Evolutionary conservation across 2,329 filamentous ascomycete species (phyloP), one percentile per base, ranked within the genome.

Genomic region (Phaeosphaeria sp.): DNA sequence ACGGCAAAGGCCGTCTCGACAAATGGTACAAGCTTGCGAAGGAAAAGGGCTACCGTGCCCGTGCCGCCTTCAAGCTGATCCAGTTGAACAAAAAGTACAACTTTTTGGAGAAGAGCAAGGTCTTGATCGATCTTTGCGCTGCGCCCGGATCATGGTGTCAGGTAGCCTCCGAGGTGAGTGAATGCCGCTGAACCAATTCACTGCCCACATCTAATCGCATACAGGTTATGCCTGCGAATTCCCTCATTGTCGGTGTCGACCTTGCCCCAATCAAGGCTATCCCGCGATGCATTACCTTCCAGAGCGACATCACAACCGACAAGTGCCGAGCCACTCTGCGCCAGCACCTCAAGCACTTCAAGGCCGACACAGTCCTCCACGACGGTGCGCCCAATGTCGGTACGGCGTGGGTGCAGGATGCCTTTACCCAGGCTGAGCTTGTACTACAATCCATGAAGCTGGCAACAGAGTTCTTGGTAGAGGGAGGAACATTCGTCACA

Each of bases 1-100:
- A 97, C 82, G 94, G 93, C 81, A 98, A 98, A 83, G 94, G 94
- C 79, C 93, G 94, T 87, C 85, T 97, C 73, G 95, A 99, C 81
- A 97, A 98, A 81, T 98, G 93, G 92, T 99, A 98, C 81, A 94
- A 93, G 77, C 89, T 98, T 72, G 95, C 95, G 61, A 99, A 99
- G 80, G 95, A 99, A 78, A 98, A 97, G 80, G 95, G 95, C 62
- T 99, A 97, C 77, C 86, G 95, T 73, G 94, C 95, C 61, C 87
- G 95, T 85, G 93, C 95, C 69, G 93, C 95, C 55, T 98, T 98
- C 86, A 99, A 99, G 82, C 82, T 99, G 69, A 94, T 99, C 68
- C 94, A 99, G 78, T 83, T 99, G 71, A 99, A 99, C 83, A 97
- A 98, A 81, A 98, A 97, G 78, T 99, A 96, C 90, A 91, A 92